phyloP scores from a whole-genome alignment of 306 rosid species.

The Ammopiptanthus mongolicus region DNA sequence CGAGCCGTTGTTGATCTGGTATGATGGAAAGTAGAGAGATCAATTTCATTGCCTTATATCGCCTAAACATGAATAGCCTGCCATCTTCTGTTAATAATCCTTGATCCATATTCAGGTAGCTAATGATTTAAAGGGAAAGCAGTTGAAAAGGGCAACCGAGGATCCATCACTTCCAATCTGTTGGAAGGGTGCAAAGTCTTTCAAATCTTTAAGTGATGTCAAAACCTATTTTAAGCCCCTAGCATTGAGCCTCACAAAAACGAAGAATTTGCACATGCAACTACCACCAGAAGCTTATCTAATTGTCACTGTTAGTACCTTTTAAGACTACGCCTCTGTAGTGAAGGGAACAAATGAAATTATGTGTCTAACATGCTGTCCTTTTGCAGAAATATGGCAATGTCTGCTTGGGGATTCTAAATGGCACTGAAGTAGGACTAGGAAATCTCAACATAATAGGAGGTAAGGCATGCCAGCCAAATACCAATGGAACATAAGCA shows the following conservation, averaged over 20 bases:
- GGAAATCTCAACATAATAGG: slow-evolving; percentile 61
- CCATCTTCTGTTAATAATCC: not conserved
- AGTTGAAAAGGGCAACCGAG: slow-evolving; percentile 48
- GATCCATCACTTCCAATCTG: slow-evolving; percentile 74
- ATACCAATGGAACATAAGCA: not conserved
- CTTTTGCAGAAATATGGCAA: slow-evolving; percentile 59
- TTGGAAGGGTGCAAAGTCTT: slow-evolving; percentile 81
- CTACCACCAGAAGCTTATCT: slow-evolving; percentile 73
- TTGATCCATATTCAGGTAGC: slow-evolving; percentile 42
- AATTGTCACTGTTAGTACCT: slow-evolving; percentile 45
- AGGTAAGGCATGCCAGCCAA: slow-evolving; percentile 45
- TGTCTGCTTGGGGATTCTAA: slow-evolving; percentile 85
- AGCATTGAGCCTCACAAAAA: slow-evolving; percentile 42
- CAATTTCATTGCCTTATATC: not conserved
- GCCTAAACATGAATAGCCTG: not conserved
- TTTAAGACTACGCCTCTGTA: not conserved
- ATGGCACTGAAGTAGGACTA: slow-evolving; percentile 68
- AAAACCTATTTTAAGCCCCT: slow-evolving; percentile 60
- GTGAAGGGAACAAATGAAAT: not conserved
- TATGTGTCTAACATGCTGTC: slow-evolving; percentile 14
- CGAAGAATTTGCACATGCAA: slow-evolving; percentile 43
- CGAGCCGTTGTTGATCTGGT: slow-evolving; percentile 53
- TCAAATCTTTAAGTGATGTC: slow-evolving; percentile 58
- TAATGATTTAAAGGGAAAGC: slow-evolving; percentile 51
- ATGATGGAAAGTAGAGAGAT: slow-evolving; percentile 15